These are phyloP conservation scores for Fallopia convolvulus DNA, from an alignment of 148 eudicot species.

Conservation along the genomic window DNA sequence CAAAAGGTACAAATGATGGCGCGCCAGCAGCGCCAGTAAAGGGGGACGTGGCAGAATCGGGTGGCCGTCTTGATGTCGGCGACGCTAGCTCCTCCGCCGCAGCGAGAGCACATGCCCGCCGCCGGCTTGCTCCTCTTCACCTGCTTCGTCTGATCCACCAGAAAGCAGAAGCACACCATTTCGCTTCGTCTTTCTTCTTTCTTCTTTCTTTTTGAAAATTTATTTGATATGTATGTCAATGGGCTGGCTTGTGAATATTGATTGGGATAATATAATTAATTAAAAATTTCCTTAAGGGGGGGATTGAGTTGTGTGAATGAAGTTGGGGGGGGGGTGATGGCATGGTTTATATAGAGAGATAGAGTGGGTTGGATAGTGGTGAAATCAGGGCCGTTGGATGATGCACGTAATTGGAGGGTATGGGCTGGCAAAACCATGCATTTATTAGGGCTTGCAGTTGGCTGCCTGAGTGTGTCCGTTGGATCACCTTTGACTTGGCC, in stretches of 20 bases:
- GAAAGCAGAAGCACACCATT: slow-evolving; percentile 78
- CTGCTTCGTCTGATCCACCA: slow-evolving; percentile 63
- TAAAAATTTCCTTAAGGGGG: no score
- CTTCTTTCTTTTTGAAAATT: neutral
- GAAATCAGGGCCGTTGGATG: neutral
- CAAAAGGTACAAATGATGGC: slow-evolving; percentile 83
- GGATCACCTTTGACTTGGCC: neutral
- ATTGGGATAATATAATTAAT: no score
- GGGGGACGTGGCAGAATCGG: slow-evolving; percentile 66
- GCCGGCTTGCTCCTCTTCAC: slow-evolving; percentile 64
- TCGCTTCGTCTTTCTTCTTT: no score
- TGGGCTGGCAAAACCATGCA: neutral
- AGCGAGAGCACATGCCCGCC: slow-evolving; percentile 64
- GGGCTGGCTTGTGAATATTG: no score
- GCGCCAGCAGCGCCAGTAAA: slow-evolving; percentile 67
- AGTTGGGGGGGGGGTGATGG: no score
- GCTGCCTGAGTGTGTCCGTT: neutral
- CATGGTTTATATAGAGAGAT: neutral
- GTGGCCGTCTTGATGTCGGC: slow-evolving; percentile 82
- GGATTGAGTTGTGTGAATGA: no score
- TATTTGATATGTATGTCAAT: no score
- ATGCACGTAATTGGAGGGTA: neutral
- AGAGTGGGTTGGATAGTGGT: neutral
- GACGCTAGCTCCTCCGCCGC: slow-evolving; percentile 76
- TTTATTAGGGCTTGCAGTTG: neutral